Conservation (phyloP, 2,329 filamentous ascomycete genomes). For the Fusarium chlamydosporum region DNA sequence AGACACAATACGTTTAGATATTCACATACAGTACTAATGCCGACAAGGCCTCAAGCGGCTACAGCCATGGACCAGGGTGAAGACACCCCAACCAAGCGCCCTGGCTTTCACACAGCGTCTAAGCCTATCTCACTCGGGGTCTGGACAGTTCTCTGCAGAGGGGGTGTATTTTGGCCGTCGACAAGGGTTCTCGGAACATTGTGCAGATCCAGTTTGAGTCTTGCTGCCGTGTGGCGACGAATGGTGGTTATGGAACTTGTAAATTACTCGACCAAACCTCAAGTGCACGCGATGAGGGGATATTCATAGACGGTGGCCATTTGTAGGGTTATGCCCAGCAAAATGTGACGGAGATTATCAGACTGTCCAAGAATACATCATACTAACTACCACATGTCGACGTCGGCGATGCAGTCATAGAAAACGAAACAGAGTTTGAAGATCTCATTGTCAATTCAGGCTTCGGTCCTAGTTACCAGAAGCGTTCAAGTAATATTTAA, state of each 20-base stretch:
- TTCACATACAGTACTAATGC: not conserved
- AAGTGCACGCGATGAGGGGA: slow-evolving; percentile 4
- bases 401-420: slow-evolving; percentile 13
- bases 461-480: slow-evolving; percentile 29
- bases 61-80: slow-evolving; percentile 26
- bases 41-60: slow-evolving; percentile 29
- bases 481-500: slow-evolving; percentile 38
- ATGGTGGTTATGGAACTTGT: slow-evolving; percentile 6
- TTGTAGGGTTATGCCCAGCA: slow-evolving; percentile 8
- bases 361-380: slow-evolving; percentile 5
- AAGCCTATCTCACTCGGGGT: slow-evolving; percentile 33
- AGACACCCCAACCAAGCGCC: slow-evolving; percentile 41
- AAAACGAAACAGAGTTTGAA: slow-evolving; percentile 1
- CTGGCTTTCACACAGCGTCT: slow-evolving; percentile 47
- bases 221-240: slow-evolving; percentile 23
- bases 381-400: slow-evolving; percentile 3
- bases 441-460: slow-evolving; percentile 32
- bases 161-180: slow-evolving; percentile 7
- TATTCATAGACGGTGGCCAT: not conserved
- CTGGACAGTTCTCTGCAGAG: slow-evolving; percentile 16
- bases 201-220: slow-evolving; percentile 17
- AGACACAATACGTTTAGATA: slow-evolving; percentile 8
- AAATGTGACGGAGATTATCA: slow-evolving; percentile 17
- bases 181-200: slow-evolving; percentile 33
- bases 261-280: slow-evolving; percentile 9